Evolutionary conservation across 2,329 filamentous ascomycete genomes (phyloP).

Genomic region (Claviceps africana): DNA sequence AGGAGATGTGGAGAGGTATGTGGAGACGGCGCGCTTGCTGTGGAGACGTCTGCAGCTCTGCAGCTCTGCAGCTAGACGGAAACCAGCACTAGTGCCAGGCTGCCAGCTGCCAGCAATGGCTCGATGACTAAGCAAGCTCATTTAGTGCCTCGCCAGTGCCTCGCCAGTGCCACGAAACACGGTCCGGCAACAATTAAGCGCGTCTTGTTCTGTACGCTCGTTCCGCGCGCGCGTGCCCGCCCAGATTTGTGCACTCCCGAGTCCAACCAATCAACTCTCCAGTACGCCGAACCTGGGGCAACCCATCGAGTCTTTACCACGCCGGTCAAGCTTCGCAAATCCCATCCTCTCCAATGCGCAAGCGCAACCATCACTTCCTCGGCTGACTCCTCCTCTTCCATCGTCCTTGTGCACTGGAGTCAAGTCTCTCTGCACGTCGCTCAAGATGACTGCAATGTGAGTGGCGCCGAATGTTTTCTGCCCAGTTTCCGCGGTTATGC

Average conservation of each 20-base stretch:
- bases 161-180: not conserved
- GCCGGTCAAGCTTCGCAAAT: not conserved
- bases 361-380: not conserved
- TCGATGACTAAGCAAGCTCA: constrained; percentile 3
- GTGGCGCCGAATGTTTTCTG: constrained; percentile 7
- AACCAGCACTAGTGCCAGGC: too few relatives aligned
- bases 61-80: too few relatives aligned
- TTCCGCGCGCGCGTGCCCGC: not conserved
- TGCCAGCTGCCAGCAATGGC: too few relatives aligned
- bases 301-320: too few relatives aligned
- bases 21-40: too few relatives aligned
- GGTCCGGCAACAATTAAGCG: not conserved
- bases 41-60: too few relatives aligned
- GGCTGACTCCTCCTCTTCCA: not conserved
- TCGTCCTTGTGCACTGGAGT: not conserved
- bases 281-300: too few relatives aligned
- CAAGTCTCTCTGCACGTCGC: not conserved
- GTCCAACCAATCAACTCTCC: not conserved
- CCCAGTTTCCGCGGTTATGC: too few relatives aligned
- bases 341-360: not conserved
- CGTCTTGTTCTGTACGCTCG: not conserved
- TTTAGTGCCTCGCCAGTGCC: too few relatives aligned
- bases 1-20: too few relatives aligned
- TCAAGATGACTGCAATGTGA: constrained; percentile 26
- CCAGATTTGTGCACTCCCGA: not conserved